Conservation (phyloP, 1,284 basidiomycete species). For the Coniferiporia sulphurascens region DNA sequence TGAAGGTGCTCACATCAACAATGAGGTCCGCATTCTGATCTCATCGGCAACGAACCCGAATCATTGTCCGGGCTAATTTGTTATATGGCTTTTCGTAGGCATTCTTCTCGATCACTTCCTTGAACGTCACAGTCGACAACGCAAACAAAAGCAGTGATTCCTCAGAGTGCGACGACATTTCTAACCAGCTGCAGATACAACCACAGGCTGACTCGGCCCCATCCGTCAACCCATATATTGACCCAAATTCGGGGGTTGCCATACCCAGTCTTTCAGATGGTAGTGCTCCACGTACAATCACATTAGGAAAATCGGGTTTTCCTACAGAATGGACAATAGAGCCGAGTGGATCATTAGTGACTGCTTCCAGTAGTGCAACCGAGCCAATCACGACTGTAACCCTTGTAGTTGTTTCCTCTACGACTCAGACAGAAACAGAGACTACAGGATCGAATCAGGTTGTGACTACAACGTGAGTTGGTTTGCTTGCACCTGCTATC, state of each 20-base stretch:
- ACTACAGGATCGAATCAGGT: background rate
- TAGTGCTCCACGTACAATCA: constrained; percentile 5
- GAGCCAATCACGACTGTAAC: constrained; percentile 15
- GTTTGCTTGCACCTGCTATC: background rate
- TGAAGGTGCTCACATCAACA: constrained; percentile 38
- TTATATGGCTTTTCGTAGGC: constrained; percentile 3
- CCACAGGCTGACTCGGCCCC: constrained; percentile 32
- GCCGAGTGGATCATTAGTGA: constrained; percentile 13
- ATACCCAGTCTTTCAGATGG: constrained; percentile 10
- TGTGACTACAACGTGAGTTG: constrained; percentile 10
- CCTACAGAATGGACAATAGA: constrained; percentile 17
- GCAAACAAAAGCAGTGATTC: constrained; percentile 13
- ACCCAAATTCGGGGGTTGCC: constrained; percentile 21
- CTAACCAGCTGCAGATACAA: constrained; percentile 33
- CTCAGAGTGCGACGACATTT: constrained; percentile 14
- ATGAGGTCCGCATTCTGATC: constrained; percentile 18
- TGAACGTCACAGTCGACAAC: constrained; percentile 40
- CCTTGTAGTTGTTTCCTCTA: constrained; percentile 13
- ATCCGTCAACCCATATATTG: constrained; percentile 20
- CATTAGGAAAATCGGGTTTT: constrained; percentile 18
- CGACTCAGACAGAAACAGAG: constrained; percentile 9
- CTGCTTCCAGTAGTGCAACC: constrained; percentile 9
- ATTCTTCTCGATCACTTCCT: constrained; percentile 41
- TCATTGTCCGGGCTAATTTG: background rate
- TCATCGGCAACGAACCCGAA: background rate